These are phyloP conservation scores for Solanum sitiens DNA, from an alignment of 257 asterid genomes.

Conservation along the genomic window DNA sequence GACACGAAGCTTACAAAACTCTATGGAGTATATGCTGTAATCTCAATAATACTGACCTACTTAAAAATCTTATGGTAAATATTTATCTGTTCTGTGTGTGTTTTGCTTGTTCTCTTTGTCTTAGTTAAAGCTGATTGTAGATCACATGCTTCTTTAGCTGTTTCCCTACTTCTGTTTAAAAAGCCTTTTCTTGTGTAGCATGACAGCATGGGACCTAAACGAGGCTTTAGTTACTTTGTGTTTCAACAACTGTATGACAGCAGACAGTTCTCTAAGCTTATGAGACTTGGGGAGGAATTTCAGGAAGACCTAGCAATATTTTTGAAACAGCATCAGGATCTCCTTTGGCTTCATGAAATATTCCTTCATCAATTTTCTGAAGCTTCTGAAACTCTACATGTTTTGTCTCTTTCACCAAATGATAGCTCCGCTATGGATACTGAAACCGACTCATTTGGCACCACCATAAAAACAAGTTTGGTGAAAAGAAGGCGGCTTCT, in stretches of 20 bases:
- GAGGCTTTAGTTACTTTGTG: conserved; percentile 88
- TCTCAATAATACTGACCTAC: conserved; percentile 69
- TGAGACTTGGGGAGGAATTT: conserved; percentile 91
- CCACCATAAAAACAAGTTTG: conserved; percentile 27
- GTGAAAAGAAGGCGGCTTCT: conserved; percentile 66
- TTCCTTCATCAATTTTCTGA: conserved; percentile 69
- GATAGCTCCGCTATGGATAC: conserved; percentile 22
- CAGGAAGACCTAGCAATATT: conserved; percentile 62
- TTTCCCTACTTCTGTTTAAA: background rate
- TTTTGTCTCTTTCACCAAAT: conserved; percentile 52
- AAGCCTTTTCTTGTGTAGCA: conserved; percentile 38
- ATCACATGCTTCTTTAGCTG: background rate
- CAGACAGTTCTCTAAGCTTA: conserved; percentile 63
- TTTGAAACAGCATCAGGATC: conserved; percentile 64
- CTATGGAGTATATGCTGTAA: conserved; percentile 80
- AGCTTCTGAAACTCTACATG: conserved; percentile 88
- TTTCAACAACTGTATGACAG: conserved; percentile 60
- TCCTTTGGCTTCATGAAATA: conserved; percentile 91
- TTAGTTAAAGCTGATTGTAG: background rate
- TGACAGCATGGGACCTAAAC: conserved; percentile 82
- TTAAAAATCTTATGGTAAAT: conserved; percentile 73
- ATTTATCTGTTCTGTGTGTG: background rate
- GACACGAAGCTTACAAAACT: conserved; percentile 78
- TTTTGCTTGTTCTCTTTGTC: background rate
- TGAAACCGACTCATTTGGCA: conserved; percentile 24